Base-by-base conservation (phyloP, 2,329 filamentous ascomycete genomes). In the Pestalotiopsis sp. region DNA sequence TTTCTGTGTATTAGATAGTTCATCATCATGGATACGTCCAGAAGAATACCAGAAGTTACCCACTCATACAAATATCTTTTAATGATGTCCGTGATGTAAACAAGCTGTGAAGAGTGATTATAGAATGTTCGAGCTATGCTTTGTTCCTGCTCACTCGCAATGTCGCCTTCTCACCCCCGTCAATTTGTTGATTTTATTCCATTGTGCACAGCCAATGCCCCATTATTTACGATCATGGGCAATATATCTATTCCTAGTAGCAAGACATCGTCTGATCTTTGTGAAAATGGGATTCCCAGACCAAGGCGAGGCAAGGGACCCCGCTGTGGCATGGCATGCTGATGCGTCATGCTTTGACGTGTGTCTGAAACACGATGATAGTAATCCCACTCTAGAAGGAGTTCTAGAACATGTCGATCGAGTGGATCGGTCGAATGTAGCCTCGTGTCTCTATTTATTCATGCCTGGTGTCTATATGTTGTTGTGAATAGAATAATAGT, bases 41-140 rank as follows among this genome's bases (percentile, higher is more conserved):
- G 17, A 79, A 77, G 72, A 87, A 89, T 89, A 89, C 86, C 87
- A 90, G 87, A 89, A 87, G 85, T 88, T 89, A 90, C 87, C 87
- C 87, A 87, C 87, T 88, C 84, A 86, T 73, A 72, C 6, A 36
- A 38, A n/a, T 17, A 39, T 58, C 41, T 27, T 23, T 17, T 7
- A 52, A 45, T 1, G 3, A 27, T 13, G 23, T 12, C 52, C 17
- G 23, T 49, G n/a, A n/a, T 52, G 9, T n/a, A 9, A 52, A 52
- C 27, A 27, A n/a, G n/a, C n/a, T n/a, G n/a, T n/a, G n/a, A n/a
- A n/a, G n/a, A n/a, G n/a, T n/a, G n/a, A n/a, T n/a, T n/a, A n/a
- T n/a, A n/a, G n/a, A n/a, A n/a, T n/a, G 17, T 45, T 45, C 17
- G 41, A 14, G 41, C 7, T 52, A 17, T 12, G 20, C 5, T 2